phyloP scores from a whole-genome alignment of 441 rosid species.

The Euphorbia celastroides region DNA sequence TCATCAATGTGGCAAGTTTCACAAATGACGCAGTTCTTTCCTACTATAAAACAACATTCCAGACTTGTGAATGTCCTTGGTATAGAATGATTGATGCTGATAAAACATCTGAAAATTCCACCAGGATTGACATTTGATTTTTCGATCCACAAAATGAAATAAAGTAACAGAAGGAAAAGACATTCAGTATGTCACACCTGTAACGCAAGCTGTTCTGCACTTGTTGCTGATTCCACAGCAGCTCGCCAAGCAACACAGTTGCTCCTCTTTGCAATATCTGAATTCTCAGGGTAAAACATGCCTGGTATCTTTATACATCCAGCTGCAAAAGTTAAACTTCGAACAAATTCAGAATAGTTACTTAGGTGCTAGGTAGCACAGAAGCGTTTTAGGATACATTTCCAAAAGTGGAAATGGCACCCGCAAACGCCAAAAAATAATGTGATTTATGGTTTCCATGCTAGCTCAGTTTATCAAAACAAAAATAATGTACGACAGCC shows the following conservation, averaged over 20 bases:
- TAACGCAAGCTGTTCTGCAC: slow-evolving; percentile 77
- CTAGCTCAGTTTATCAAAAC: too few species aligned
- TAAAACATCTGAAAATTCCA: not conserved
- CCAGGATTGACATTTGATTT: not conserved
- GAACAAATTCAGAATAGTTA: slow-evolving; percentile 40
- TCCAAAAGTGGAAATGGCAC: too few species aligned
- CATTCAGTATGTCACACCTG: slow-evolving; percentile 42
- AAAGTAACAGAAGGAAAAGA: not conserved
- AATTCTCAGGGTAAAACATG: slow-evolving; percentile 77
- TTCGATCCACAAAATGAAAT: not conserved
- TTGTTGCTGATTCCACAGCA: slow-evolving; percentile 85
- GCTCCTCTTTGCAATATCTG: slow-evolving; percentile 84
- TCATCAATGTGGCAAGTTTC: too few species aligned
- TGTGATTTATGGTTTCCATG: too few species aligned
- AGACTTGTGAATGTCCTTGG: not conserved
- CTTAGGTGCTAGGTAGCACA: too few species aligned
- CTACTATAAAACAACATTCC: not conserved
- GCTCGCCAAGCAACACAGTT: slow-evolving; percentile 78
- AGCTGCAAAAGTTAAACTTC: slow-evolving; percentile 56
- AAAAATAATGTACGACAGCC: slow-evolving; percentile 12
- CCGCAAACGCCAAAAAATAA: too few species aligned
- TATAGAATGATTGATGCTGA: not conserved
- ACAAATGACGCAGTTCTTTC: too few species aligned
- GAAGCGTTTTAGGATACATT: too few species aligned
- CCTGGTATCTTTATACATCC: slow-evolving; percentile 73